Evolutionary conservation across 2,329 filamentous ascomycete species (phyloP), one percentile per base, ranked within the genome.

Genomic region (Ophiostoma angusticollis): DNA sequence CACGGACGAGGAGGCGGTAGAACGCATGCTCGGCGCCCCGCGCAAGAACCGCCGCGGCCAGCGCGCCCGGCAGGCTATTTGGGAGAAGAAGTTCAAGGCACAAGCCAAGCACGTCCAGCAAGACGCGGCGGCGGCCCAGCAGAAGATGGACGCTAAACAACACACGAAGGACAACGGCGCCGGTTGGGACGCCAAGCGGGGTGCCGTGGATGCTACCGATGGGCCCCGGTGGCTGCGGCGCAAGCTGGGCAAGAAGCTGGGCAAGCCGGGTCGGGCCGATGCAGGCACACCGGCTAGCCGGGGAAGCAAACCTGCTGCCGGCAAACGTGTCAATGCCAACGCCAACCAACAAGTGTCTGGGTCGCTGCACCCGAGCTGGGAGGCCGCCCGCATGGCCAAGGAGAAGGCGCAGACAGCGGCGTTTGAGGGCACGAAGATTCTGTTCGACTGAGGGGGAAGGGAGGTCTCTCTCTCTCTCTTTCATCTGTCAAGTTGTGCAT

Each of bases 61-160:
- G 59, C 71, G 77, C 31, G 81, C 80, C n/a, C 73, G 84, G 8
- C 80, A 83, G 53, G 73, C 77, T 18, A 80, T 91, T 42, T 82
- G 77, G 65, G 83, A 89, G 62, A 79, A 84, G 61, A 89, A 87
- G 54, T 89, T 70, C 55, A 82, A 82, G 35, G 65, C 68, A 12
- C 68, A 71, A 45, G 84, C 84, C 1, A 81, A 78, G 49, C 82
- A 86, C 51, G 56, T 77, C 31, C 19, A 62, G 27, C 18, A 41
- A 18, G 28, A 62, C n/a, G 23, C 25, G 30, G 13, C 28, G n/a
- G 16, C 25, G 30, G 13, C 31, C 29, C 43, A 55, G n/a, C 41
- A 54, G 31, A 56, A 65, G 42, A 55, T 57, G 33, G 49, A 56
- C 5, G 14, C 22, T 3, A 22, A 29, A 17, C 5, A 81, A 31